A percentile compares a stretch with the other conserved stretches of the same genome.
These are phyloP conservation scores for Marchantia paleacea DNA, from an alignment of 225 moss, liverwort and hornwort genomes.

Conservation along the genomic window DNA sequence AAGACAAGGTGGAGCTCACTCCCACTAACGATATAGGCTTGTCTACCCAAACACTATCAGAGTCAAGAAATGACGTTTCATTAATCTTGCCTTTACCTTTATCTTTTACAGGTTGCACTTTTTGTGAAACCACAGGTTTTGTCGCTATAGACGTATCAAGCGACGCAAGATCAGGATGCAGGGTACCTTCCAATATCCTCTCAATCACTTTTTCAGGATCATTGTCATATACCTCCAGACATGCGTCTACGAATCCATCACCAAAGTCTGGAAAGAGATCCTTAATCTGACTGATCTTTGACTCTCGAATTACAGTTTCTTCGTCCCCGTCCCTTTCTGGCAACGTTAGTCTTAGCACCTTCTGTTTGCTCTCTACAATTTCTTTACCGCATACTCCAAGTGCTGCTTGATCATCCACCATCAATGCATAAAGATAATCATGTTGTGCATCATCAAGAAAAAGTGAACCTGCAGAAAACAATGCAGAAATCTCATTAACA, in stretches of 20 bases:
- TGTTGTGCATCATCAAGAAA: conserved; percentile 78
- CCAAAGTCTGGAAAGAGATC: conserved; percentile 91
- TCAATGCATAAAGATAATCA: conserved; percentile 69
- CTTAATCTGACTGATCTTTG: conserved; percentile 83
- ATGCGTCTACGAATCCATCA: conserved; percentile 78
- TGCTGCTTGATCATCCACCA: conserved; percentile 25
- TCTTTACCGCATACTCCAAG: not conserved
- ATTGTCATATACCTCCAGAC: conserved; percentile 94
- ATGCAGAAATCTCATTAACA: not conserved
- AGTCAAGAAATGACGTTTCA: conserved; percentile 32
- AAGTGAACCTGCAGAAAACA: conserved; percentile 49
- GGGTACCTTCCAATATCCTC: conserved; percentile 69
- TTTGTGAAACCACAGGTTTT: conserved; percentile 43
- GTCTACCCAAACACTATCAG: conserved; percentile 39
- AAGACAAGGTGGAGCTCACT: conserved; percentile 32
- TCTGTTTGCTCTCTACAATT: not conserved
- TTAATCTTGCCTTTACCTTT: conserved; percentile 87
- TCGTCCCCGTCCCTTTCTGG: conserved; percentile 46
- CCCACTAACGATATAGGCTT: conserved; percentile 9
- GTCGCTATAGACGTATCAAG: conserved; percentile 54
- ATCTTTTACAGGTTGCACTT: conserved; percentile 44
- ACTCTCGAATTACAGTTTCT: conserved; percentile 57
- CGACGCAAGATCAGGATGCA: conserved; percentile 72
- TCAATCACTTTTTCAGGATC: conserved; percentile 88
- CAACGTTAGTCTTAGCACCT: conserved; percentile 25